Base-by-base conservation (phyloP, 441 rosid genomes). In the Arabidopsis lyrata region DNA sequence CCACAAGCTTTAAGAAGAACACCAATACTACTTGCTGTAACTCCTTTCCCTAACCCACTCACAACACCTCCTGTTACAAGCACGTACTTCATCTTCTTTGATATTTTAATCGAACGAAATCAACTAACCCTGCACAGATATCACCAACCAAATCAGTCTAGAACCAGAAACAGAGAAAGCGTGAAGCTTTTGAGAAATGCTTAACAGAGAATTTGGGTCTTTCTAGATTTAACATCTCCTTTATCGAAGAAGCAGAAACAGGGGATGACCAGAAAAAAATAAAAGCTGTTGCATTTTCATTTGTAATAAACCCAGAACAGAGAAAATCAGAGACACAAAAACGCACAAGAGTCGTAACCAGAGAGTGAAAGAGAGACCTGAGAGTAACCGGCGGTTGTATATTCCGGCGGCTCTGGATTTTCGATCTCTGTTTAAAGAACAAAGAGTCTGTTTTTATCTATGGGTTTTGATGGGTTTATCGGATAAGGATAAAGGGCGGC, bases 1-100 rank as follows among this genome's bases (percentile, higher is more conserved):
- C 92, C 95, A 74, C 92, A 90, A 63, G 88, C 85, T 75, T 88
- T 84, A 61, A 93, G 98, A 59, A 93, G 87, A 34, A 90, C 75
- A n/a, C 98, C 97, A 67, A 89, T 86, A 76, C 97, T 91, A 61
- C 98, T 93, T 4, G 98, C 97, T 0, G 97, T 93, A 11, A 93
- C 97, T 72, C 98, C 97, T 84, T 93, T 93, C 3, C 98, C 98
- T 60, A 93, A 84, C 4, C 98, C 95, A 75, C 97, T 91, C 15
- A 93, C 97, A 11, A 93, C 98, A 69, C 83, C 99, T 48, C 99
- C 99, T 52, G 97, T 95, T 44, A 95, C 99, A 83, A 95, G 81
- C 20, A 92, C 89, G 77, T 92, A 95, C 88, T 95, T 95, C 97
- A 95, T 93, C 72, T 78, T 88, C 79, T 81, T 61, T 31, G 34